Evolutionary conservation across 176 grass and related monocot genomes (phyloP).

Genomic region (Eremochloa ophiuroides): DNA sequence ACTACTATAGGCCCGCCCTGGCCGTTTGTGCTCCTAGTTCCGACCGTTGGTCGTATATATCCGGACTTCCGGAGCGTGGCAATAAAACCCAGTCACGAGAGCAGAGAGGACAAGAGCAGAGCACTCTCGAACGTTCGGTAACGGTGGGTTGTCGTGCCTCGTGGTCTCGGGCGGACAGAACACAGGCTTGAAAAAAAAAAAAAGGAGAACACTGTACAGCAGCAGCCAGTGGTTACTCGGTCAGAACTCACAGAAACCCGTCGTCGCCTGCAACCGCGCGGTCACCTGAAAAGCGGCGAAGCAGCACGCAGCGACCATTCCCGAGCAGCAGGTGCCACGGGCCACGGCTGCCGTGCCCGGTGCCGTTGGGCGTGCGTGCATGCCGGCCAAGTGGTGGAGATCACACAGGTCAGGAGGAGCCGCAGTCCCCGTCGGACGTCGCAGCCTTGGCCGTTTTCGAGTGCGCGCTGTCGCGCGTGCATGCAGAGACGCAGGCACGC

Average conservation of each 20-base stretch:
- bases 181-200: too few relatives aligned
- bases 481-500: background rate
- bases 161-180: background rate
- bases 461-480: background rate
- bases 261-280: background rate
- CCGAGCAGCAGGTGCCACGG: background rate
- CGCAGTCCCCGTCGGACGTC: background rate
- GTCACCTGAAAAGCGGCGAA: conserved; percentile 4
- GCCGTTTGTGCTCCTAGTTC: background rate
- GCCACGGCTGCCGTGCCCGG: background rate
- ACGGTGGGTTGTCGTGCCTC: too few relatives aligned
- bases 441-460: conserved; percentile 11
- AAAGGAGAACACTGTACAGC: background rate
- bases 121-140: background rate
- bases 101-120: background rate
- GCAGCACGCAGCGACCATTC: background rate
- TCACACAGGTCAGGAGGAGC: too few relatives aligned
- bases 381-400: conserved; percentile 33
- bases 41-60: conserved; percentile 10
- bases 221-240: background rate
- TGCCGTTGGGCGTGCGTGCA: too few relatives aligned
- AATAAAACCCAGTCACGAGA: background rate
- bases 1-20: too few relatives aligned
- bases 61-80: background rate
- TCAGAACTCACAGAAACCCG: too few relatives aligned